Percentiles rank a stretch among this genome's conserved stretches.
Conservation (phyloP, 345 rosid genomes). For the Eutrema japonicum region DNA sequence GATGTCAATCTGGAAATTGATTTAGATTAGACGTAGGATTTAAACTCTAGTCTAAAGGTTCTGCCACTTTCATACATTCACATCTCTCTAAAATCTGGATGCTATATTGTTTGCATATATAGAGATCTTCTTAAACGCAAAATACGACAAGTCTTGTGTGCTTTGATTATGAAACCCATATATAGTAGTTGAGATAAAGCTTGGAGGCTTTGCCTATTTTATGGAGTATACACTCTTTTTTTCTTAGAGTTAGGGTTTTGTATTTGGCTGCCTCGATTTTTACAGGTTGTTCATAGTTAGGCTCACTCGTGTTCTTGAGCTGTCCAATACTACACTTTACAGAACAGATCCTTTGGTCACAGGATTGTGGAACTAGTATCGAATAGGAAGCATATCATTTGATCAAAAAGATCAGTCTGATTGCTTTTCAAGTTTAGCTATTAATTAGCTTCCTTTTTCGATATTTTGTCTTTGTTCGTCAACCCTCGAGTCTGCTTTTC, state of each 20-base stretch:
- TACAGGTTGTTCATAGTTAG: slow-evolving; percentile 13
- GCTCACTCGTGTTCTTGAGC: background rate
- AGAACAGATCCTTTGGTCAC: slow-evolving; percentile 1
- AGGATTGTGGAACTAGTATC: slow-evolving; percentile 4
- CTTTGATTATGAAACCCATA: background rate
- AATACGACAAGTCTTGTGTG: background rate
- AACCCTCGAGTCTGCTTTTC: background rate
- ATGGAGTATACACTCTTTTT: background rate
- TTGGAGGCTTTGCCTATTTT: slow-evolving; percentile 9
- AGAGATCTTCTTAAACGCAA: background rate
- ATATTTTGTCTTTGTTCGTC: background rate
- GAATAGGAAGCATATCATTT: slow-evolving; percentile 17
- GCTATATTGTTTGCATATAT: background rate
- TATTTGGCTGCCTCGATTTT: background rate
- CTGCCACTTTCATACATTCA: background rate
- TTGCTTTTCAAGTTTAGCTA: background rate
- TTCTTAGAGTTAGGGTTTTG: background rate
- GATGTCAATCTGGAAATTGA: slow-evolving; percentile 6
- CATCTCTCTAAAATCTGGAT: slow-evolving; percentile 17
- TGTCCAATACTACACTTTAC: background rate
- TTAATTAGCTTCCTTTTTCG: background rate
- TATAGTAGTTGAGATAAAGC: background rate
- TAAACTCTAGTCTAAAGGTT: slow-evolving; percentile 21
- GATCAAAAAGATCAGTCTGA: background rate
- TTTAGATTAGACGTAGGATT: background rate